phyloP scores from a whole-genome alignment of 106 monocot species.

The Chionographis japonica region DNA sequence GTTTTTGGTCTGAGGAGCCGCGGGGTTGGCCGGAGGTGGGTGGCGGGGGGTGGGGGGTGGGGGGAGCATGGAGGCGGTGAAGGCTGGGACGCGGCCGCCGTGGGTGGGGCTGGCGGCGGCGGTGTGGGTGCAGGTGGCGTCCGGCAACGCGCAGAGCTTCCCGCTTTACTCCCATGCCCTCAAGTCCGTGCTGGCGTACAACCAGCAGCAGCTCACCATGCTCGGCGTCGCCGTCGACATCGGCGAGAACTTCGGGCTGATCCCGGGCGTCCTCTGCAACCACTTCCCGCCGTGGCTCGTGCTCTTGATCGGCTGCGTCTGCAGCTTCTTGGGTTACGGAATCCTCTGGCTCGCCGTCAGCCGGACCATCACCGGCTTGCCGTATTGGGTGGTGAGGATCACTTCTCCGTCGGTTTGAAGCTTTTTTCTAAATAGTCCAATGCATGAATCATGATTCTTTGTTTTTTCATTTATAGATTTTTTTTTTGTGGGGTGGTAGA shows the following conservation, averaged over 20 bases:
- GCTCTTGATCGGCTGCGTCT: constrained; percentile 44
- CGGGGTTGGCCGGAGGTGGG: no score
- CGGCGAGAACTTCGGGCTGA: constrained; percentile 76
- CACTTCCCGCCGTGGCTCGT: constrained; percentile 58
- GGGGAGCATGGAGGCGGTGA: constrained; percentile 24
- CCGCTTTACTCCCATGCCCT: constrained; percentile 71
- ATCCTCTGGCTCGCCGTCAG: constrained; percentile 54
- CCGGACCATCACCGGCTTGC: constrained; percentile 28
- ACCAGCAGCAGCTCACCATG: constrained; percentile 59
- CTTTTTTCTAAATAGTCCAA: no score
- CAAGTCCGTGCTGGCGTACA: constrained; percentile 62
- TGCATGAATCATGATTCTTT: no score
- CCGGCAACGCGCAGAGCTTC: constrained; percentile 59
- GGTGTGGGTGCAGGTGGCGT: constrained; percentile 74
- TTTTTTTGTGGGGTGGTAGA: no score
- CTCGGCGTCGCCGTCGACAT: constrained; percentile 81
- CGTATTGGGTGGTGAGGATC: constrained; percentile 55
- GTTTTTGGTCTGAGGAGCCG: no score
- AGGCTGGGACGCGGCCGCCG: constrained; percentile 70
- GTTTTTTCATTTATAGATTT: no score
- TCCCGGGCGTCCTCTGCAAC: constrained; percentile 61
- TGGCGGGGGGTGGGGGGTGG: background rate
- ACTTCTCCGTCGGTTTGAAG: no score
- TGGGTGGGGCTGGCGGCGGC: constrained; percentile 90
- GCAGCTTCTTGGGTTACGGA: constrained; percentile 65